Percentiles rank a stretch among this genome's conserved stretches.
Conservation (phyloP, 345 rosid genomes). For the Euphorbia tirucalli region DNA sequence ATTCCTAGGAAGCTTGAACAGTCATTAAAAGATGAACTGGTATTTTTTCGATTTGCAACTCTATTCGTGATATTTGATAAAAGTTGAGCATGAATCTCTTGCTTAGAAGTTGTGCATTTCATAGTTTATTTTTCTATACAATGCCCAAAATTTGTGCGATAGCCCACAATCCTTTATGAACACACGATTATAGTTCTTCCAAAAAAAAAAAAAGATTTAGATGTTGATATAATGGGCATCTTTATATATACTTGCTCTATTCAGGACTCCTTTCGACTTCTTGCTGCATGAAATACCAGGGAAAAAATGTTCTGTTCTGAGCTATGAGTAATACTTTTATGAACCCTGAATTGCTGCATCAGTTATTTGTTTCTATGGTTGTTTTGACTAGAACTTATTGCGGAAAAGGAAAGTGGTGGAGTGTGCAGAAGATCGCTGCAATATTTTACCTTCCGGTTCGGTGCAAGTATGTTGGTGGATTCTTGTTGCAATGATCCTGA, state of each 20-base stretch:
- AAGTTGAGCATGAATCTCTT: constrained; percentile 3
- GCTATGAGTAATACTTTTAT: not conserved
- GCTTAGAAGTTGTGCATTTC: constrained; percentile 10
- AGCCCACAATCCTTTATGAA: too few species aligned
- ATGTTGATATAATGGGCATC: not conserved
- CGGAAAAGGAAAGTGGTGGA: constrained; percentile 19
- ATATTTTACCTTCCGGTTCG: constrained; percentile 29
- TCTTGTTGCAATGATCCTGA: constrained; percentile 35
- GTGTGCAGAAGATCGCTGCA: constrained; percentile 22
- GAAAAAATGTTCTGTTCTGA: not conserved
- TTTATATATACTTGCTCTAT: not conserved
- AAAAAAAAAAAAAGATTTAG: not conserved
- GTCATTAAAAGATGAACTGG: constrained; percentile 19
- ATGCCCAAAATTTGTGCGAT: not conserved
- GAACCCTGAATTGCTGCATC: not conserved
- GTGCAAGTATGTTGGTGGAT: constrained; percentile 52
- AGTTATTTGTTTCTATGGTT: not conserved
- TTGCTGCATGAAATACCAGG: not conserved
- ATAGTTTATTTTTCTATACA: not conserved
- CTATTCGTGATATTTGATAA: constrained; percentile 6
- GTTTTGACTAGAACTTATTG: constrained; percentile 38
- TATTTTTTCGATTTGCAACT: constrained; percentile 12
- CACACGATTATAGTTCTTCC: not conserved
- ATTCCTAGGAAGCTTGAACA: constrained; percentile 21
- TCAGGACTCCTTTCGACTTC: not conserved